These are phyloP conservation scores for Rhizoctonia solani DNA, from an alignment of 1,284 basidiomycete species.

Conservation along the genomic window DNA sequence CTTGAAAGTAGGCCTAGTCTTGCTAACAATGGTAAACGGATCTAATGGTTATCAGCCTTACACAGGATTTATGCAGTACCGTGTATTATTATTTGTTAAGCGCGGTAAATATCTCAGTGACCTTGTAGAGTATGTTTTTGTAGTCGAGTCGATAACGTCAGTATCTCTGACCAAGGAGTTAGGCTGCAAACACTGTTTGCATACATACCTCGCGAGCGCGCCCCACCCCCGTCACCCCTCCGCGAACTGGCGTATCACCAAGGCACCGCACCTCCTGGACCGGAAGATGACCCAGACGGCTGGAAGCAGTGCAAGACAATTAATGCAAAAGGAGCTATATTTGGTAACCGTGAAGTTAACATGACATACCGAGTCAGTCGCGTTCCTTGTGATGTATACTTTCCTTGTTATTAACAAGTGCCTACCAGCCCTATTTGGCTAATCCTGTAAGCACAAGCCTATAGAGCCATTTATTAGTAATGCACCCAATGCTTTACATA, in stretches of 20 bases:
- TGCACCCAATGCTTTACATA: background rate
- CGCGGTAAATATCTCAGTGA: conserved; percentile 4
- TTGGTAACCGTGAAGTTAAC: conserved; percentile 9
- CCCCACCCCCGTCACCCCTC: conserved; percentile 10
- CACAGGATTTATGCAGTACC: conserved; percentile 9
- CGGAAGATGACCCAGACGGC: conserved; percentile 10
- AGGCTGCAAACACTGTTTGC: conserved; percentile 18
- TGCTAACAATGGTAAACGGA: background rate
- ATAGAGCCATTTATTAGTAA: background rate
- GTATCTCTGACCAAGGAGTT: background rate
- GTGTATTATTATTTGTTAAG: conserved; percentile 6
- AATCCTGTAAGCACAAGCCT: background rate
- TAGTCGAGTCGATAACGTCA: background rate
- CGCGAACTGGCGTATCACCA: conserved; percentile 10
- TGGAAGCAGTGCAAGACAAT: background rate
- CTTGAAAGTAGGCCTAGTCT: background rate
- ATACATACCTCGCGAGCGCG: conserved; percentile 18
- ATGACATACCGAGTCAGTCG: conserved; percentile 5
- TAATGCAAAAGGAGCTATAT: conserved; percentile 10
- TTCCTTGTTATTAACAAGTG: background rate
- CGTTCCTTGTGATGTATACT: background rate
- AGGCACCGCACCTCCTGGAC: background rate
- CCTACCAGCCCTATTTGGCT: background rate
- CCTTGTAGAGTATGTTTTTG: conserved; percentile 9
- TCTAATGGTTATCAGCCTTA: conserved; percentile 2